Conservation (phyloP, 257 asterid species). For the Nicotiana tomentosiformis region DNA sequence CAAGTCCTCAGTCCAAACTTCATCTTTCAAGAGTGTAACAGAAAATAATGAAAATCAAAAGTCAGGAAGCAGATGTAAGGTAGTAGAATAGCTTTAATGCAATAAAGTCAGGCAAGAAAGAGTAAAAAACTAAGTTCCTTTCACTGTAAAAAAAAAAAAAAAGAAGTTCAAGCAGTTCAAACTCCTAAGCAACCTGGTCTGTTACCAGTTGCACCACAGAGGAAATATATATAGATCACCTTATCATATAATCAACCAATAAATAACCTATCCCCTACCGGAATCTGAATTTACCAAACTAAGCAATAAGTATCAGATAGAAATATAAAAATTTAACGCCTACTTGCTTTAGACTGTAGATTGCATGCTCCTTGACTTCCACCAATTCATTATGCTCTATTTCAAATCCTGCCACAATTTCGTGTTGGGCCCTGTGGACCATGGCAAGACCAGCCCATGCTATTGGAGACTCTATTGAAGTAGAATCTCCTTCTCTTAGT, state of each 20-base stretch:
- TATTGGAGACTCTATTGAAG: constrained; percentile 61
- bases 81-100: background rate
- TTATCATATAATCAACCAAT: background rate
- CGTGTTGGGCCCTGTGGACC: constrained; percentile 94
- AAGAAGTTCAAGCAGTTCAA: background rate
- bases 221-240: background rate
- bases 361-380: constrained; percentile 82
- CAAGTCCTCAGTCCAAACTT: background rate
- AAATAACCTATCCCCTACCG: background rate
- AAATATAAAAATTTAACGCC: background rate
- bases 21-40: background rate
- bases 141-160: background rate
- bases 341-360: constrained; percentile 87
- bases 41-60: background rate
- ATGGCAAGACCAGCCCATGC: constrained; percentile 98
- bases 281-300: background rate
- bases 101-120: background rate
- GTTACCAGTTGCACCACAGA: background rate
- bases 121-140: background rate
- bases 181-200: background rate
- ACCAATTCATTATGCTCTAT: constrained; percentile 61
- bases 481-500: constrained; percentile 82
- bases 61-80: background rate
- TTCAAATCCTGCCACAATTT: constrained; percentile 86
- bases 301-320: background rate